Percentiles rank a stretch among this genome's conserved stretches.
Conservation (phyloP, 768 basidiomycete species). For the Hydnum rufescens region DNA sequence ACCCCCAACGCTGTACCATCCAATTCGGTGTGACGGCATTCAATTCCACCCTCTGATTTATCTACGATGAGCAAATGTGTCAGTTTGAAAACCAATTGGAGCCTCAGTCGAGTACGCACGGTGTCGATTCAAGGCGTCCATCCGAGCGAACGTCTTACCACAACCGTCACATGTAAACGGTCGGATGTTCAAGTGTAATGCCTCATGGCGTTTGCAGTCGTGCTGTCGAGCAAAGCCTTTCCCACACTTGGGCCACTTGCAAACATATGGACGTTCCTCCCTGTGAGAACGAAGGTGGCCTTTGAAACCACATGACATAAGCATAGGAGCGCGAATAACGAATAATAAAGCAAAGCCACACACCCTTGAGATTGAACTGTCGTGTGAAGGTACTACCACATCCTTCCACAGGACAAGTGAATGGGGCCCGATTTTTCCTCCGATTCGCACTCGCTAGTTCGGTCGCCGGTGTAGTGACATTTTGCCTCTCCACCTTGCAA, state of each 20-base stretch:
- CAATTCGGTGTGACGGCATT: constrained; percentile 32
- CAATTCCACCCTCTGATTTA: constrained; percentile 64
- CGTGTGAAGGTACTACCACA: constrained; percentile 81
- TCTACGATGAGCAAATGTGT: constrained; percentile 14
- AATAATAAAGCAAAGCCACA: constrained; percentile 9
- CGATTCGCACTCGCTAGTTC: constrained; percentile 69
- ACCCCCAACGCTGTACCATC: neutral
- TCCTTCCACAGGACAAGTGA: constrained; percentile 61
- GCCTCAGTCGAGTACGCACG: constrained; percentile 29
- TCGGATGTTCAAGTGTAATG: constrained; percentile 78
- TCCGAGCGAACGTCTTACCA: constrained; percentile 77
- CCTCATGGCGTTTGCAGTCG: constrained; percentile 92
- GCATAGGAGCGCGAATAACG: constrained; percentile 6
- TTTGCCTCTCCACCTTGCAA: constrained; percentile 37
- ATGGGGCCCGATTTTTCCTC: constrained; percentile 75
- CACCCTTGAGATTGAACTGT: constrained; percentile 85
- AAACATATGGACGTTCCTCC: constrained; percentile 87
- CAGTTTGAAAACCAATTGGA: neutral
- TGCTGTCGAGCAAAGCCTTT: constrained; percentile 91
- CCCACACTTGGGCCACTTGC: constrained; percentile 84
- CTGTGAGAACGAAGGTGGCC: constrained; percentile 91
- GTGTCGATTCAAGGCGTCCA: constrained; percentile 90
- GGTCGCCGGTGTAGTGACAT: constrained; percentile 82
- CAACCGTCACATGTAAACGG: constrained; percentile 91
- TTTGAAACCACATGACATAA: constrained; percentile 14